Conservation (phyloP, 306 rosid species). For the Gleditsia sinensis region DNA sequence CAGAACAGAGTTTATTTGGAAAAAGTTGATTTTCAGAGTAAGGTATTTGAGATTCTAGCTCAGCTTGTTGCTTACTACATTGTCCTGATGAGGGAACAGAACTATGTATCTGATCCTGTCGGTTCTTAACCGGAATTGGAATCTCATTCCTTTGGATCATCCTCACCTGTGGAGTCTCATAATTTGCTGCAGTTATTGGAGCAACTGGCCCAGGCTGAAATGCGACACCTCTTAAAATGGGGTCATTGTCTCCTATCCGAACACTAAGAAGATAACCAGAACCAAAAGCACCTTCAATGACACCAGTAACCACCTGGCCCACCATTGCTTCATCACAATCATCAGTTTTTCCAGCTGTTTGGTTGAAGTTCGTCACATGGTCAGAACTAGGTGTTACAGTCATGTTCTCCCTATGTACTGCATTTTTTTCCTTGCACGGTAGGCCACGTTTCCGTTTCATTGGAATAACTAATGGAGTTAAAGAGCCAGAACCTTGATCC, state of each 20-base stretch:
- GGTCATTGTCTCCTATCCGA: conserved; percentile 42
- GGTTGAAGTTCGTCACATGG: conserved; percentile 37
- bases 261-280: conserved; percentile 68
- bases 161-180: conserved; percentile 54
- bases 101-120: conserved; percentile 31
- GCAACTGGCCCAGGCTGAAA: conserved; percentile 49
- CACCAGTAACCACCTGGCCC: conserved; percentile 62
- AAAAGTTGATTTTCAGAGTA: conserved; percentile 26
- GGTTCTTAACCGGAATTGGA: conserved; percentile 41
- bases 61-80: conserved; percentile 37
- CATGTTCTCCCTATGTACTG: conserved; percentile 24
- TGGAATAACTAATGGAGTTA: conserved; percentile 40
- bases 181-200: conserved; percentile 58
- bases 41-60: conserved; percentile 31
- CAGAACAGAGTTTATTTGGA: conserved; percentile 23
- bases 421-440: conserved; percentile 58
- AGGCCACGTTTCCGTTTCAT: conserved; percentile 72
- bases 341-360: conserved; percentile 11
- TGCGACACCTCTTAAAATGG: conserved; percentile 56
- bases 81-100: conserved; percentile 40
- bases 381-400: conserved; percentile 31
- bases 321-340: conserved; percentile 44
- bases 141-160: conserved; percentile 55
- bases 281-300: conserved; percentile 58
- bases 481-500: conserved; percentile 37